Conservation (phyloP, 176 grass and related monocot species). For the Pontederia crassipes region DNA sequence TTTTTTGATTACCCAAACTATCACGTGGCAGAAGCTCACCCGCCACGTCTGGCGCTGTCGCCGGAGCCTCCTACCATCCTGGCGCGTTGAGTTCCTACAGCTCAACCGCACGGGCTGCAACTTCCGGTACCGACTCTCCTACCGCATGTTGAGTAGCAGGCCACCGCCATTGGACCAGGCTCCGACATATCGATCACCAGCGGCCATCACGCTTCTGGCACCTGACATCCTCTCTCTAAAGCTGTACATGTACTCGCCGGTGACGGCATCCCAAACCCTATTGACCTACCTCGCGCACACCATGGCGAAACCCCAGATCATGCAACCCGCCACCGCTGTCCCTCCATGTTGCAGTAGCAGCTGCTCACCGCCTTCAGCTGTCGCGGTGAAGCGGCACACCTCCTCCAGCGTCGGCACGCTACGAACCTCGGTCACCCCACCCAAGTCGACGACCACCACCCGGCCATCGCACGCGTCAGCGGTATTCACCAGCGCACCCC, state of each 20-base stretch:
- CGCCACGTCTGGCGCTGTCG: too few species aligned
- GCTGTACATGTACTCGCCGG: slow-evolving; percentile 25
- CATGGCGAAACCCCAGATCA: slow-evolving; percentile 31
- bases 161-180: slow-evolving; percentile 20
- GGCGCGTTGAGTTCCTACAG: too few species aligned
- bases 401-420: slow-evolving; percentile 15
- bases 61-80: too few species aligned
- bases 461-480: slow-evolving; percentile 17
- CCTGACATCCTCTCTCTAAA: slow-evolving; percentile 24
- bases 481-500: background rate
- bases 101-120: too few species aligned
- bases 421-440: slow-evolving; percentile 13
- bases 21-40: too few species aligned
- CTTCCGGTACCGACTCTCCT: too few species aligned
- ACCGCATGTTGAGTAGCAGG: too few species aligned
- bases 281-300: background rate
- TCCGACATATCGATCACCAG: slow-evolving; percentile 18
- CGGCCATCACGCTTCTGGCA: background rate
- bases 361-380: background rate
- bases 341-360: background rate
- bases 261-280: slow-evolving; percentile 16
- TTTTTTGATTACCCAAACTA: too few species aligned
- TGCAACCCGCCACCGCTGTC: slow-evolving; percentile 3
- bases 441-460: slow-evolving; percentile 14
- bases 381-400: slow-evolving; percentile 13